These are phyloP conservation scores for Helianthus annuus DNA, from an alignment of 129 eudicot genomes.

Conservation along the genomic window DNA sequence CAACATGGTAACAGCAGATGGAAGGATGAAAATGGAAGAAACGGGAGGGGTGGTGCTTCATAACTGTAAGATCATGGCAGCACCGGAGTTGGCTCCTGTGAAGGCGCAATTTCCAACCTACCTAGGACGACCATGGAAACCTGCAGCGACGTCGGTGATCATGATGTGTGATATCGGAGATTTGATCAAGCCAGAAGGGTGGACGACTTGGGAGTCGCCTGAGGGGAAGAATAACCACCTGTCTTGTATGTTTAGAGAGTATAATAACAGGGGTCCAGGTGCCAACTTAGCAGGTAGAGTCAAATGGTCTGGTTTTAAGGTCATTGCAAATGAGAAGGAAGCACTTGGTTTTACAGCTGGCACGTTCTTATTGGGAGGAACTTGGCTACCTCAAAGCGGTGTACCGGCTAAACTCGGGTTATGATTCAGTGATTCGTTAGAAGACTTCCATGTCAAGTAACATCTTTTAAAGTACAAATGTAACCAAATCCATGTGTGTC, in stretches of 20 bases:
- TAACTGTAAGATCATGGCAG: slow-evolving; percentile 48
- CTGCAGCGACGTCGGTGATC: slow-evolving; percentile 37
- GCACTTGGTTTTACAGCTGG: slow-evolving; percentile 39
- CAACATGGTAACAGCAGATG: slow-evolving; percentile 69
- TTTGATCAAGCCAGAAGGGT: slow-evolving; percentile 60
- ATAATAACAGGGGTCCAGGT: slow-evolving; percentile 55
- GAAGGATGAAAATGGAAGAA: slow-evolving; percentile 34
- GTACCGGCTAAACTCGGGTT: slow-evolving; percentile 37
- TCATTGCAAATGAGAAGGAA: slow-evolving; percentile 24
- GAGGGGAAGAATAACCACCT: slow-evolving; percentile 37
- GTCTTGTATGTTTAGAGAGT: slow-evolving; percentile 48
- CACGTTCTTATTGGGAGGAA: slow-evolving; percentile 29
- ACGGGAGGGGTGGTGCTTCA: slow-evolving; percentile 56
- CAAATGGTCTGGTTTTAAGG: slow-evolving; percentile 33
- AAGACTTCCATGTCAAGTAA: slow-evolving; percentile 14
- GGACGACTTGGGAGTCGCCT: slow-evolving; percentile 41
- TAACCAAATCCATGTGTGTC: slow-evolving; percentile 15
- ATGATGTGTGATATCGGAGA: slow-evolving; percentile 54
- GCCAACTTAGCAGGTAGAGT: slow-evolving; percentile 38
- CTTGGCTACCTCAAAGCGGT: slow-evolving; percentile 43
- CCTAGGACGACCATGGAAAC: slow-evolving; percentile 70
- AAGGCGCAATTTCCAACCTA: slow-evolving; percentile 39
- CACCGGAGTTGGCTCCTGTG: slow-evolving; percentile 26
- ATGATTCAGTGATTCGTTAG: slow-evolving; percentile 19
- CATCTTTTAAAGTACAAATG: slow-evolving; percentile 9